Conservation (phyloP, 208 protist genomes). For the Herpetomonas samuelpessoai region DNA sequence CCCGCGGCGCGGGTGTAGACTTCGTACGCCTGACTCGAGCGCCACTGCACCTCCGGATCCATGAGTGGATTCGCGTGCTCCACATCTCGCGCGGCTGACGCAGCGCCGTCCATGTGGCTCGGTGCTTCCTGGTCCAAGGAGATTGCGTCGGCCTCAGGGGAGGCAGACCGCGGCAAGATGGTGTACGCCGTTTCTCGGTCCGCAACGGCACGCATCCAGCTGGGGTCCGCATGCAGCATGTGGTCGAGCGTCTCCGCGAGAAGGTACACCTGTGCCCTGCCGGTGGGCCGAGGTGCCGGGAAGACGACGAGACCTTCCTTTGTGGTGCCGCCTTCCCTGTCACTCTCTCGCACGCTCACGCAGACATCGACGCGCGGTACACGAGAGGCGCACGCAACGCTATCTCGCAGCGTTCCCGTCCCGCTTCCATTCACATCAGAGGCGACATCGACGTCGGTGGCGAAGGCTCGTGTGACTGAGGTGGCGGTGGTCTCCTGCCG, state of each 20-base stretch:
- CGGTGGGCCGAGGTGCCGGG: constrained; percentile 54
- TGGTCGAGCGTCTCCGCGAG: constrained; percentile 76
- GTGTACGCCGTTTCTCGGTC: constrained; percentile 54
- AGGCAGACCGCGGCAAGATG: constrained; percentile 35
- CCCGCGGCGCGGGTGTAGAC: constrained; percentile 61
- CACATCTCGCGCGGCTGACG: neutral
- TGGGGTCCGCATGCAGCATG: constrained; percentile 60
- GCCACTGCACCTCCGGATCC: constrained; percentile 22
- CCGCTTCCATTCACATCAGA: no score
- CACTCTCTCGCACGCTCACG: neutral
- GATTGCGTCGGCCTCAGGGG: constrained; percentile 8
- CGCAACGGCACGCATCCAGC: constrained; percentile 44
- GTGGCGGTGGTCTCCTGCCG: no score
- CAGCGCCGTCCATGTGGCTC: neutral
- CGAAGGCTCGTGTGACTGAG: no score
- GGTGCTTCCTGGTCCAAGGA: neutral
- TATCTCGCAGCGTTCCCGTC: no score
- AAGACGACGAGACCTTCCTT: constrained; percentile 34
- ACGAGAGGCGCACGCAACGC: neutral
- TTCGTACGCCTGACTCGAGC: constrained; percentile 39
- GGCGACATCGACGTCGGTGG: no score
- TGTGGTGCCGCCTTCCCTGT: neutral
- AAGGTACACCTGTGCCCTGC: constrained; percentile 82
- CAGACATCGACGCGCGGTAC: neutral
- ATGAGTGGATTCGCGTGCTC: constrained; percentile 19